These are phyloP conservation scores for Dryas octopetala DNA, from an alignment of 306 rosid species.

Conservation along the genomic window DNA sequence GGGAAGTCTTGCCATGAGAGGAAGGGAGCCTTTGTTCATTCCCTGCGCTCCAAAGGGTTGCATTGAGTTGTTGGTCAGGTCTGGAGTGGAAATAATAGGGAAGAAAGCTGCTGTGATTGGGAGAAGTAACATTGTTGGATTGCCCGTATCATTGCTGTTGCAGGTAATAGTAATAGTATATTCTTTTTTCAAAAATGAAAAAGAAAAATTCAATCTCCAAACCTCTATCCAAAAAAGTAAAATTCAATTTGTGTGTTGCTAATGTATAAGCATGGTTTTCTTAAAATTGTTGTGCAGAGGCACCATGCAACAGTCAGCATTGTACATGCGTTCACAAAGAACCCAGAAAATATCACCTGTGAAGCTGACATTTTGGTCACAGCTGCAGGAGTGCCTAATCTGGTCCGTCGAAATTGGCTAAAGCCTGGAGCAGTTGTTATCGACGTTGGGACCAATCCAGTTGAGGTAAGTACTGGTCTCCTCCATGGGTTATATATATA, in stretches of 20 bases:
- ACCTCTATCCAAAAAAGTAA: neutral
- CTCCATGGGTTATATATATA: neutral
- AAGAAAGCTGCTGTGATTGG: slow-evolving; percentile 91
- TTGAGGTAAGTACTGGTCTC: slow-evolving; percentile 54
- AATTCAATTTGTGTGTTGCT: neutral
- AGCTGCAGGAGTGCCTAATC: slow-evolving; percentile 89
- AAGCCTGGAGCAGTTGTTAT: slow-evolving; percentile 82
- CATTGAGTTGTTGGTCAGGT: slow-evolving; percentile 80
- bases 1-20: slow-evolving; percentile 83
- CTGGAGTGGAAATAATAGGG: slow-evolving; percentile 72
- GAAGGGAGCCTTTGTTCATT: slow-evolving; percentile 82
- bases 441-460: slow-evolving; percentile 83
- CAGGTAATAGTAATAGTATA: slow-evolving; percentile 61
- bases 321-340: slow-evolving; percentile 69
- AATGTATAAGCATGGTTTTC: neutral
- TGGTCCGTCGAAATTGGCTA: slow-evolving; percentile 89
- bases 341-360: slow-evolving; percentile 63
- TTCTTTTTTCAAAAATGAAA: neutral
- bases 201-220: neutral
- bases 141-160: slow-evolving; percentile 78
- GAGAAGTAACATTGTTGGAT: slow-evolving; percentile 86
- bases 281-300: slow-evolving; percentile 54
- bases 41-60: slow-evolving; percentile 95
- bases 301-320: slow-evolving; percentile 86
- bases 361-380: slow-evolving; percentile 84